These are phyloP conservation scores for Nicotiana attenuata DNA, from an alignment of 257 asterid genomes.

Conservation along the genomic window DNA sequence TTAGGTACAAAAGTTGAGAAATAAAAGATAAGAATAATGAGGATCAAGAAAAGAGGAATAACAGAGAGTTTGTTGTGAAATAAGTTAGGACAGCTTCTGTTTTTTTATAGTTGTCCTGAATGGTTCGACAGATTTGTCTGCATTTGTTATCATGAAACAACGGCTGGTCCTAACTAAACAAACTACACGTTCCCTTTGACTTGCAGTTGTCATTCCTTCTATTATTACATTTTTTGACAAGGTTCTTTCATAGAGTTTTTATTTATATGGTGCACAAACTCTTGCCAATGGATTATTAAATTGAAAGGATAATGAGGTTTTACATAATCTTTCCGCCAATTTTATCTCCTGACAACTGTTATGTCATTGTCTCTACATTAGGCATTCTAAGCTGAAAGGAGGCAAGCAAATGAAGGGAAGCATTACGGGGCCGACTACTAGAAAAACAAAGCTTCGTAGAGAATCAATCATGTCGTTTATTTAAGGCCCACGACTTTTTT, in stretches of 20 bases:
- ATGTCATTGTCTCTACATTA: not conserved
- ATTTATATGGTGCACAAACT: not conserved
- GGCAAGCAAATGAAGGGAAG: not conserved
- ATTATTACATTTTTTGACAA: not conserved
- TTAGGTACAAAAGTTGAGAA: not conserved
- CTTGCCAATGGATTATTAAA: not conserved
- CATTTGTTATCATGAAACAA: conserved; percentile 8
- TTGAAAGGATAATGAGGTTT: not conserved
- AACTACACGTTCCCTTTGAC: conserved; percentile 12
- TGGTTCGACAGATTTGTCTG: conserved; percentile 14
- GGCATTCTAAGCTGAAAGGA: not conserved
- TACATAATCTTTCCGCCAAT: not conserved
- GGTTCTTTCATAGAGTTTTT: not conserved
- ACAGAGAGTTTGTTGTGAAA: not conserved
- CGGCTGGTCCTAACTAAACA: conserved; percentile 17
- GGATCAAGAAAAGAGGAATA: conserved; percentile 8
- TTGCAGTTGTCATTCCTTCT: conserved; percentile 16
- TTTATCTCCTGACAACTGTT: not conserved
- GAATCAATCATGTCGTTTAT: not conserved
- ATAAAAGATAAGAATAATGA: not conserved
- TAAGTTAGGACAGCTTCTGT: conserved; percentile 6
- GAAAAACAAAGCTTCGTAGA: not conserved
- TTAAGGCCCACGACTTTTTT: not conserved
- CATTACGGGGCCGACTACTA: not conserved
- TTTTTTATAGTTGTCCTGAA: conserved; percentile 11